phyloP scores from a whole-genome alignment of 2,329 filamentous ascomycete species.

The Pezicula carpinea region DNA sequence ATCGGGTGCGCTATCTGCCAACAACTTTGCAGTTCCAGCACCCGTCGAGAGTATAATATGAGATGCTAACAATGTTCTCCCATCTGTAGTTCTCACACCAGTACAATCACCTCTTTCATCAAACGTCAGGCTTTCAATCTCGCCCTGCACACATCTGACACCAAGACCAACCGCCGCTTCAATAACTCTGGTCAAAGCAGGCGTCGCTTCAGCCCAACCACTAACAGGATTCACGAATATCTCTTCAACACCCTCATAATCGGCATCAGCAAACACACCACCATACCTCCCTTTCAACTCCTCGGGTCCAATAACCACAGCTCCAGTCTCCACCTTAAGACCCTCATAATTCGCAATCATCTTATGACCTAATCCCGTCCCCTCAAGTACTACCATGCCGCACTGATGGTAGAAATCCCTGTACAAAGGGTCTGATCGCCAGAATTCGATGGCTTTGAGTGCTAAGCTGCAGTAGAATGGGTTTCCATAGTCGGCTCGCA shows the following conservation, averaged over 20 bases:
- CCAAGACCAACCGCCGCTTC: constrained; percentile 38
- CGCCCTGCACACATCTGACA: constrained; percentile 38
- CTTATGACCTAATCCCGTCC: constrained; percentile 39
- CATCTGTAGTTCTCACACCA: constrained; percentile 46
- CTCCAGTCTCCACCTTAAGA: constrained; percentile 30
- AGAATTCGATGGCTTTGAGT: constrained; percentile 43
- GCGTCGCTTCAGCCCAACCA: constrained; percentile 48
- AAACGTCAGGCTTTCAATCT: constrained; percentile 41
- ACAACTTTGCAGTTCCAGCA: constrained; percentile 49
- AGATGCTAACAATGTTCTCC: constrained; percentile 42
- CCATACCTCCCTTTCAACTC: constrained; percentile 35
- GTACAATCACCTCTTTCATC: constrained; percentile 39
- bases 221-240: constrained; percentile 46
- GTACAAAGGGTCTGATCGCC: constrained; percentile 43
- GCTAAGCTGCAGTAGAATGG: constrained; percentile 48
- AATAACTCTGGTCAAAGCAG: constrained; percentile 39
- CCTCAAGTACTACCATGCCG: constrained; percentile 43
- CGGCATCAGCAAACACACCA: constrained; percentile 33
- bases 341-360: constrained; percentile 41
- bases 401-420: constrained; percentile 42
- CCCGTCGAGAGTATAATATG: constrained; percentile 51
- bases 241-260: constrained; percentile 33
- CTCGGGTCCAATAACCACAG: constrained; percentile 38
- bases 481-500: constrained; percentile 53
- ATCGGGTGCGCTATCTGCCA: constrained; percentile 45